Evolutionary conservation across 306 rosid species (phyloP), one percentile per base, ranked within the genome.

Genomic region (Cicer cuneatum): DNA sequence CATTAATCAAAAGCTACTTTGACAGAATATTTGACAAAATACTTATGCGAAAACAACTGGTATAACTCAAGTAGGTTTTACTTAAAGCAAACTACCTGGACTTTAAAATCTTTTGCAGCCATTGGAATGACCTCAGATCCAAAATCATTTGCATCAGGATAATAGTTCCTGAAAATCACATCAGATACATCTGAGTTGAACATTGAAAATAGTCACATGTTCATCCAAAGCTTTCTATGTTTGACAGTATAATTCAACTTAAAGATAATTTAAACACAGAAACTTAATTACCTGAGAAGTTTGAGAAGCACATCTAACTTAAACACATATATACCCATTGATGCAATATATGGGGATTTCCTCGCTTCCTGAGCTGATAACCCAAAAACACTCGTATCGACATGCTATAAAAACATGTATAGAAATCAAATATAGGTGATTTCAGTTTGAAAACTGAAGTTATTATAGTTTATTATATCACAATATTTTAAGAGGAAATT

Each of bases 141-240:
- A 64, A 85, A 85, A 82, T 85, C 89, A 76, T 85, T 85, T 72
- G 89, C 86, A 49, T 75, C 79, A 68, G 89, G 86, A 82, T 76
- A 82, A 60, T 45, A 40, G 47, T 13, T 52, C 80, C 89, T 85
- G 68, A 7, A 43, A 58, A 52, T 12, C 73, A 43, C 46, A n/a
- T 40, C 40, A 15, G 67, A 53, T 66, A 38, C 40, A 48, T 37
- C 33, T 58, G 15, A 41, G 9, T 24, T 38, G 45, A 52, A 71
- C 14, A 66, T 48, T 33, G 16, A 16, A 41, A 43, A 42, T 7
- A 4, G 18, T 56, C 13, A 63, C 48, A 53, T 35, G 71, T 69
- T 37, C 18, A 19, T 42, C 57, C 56, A 42, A 45, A 57, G 35
- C 35, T 67, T 48, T 67, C 60, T 13, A 68, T 33, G n/a, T 48